Base-by-base conservation (phyloP, 225 moss, liverwort and hornwort species). In the Sphagnum contortum region DNA sequence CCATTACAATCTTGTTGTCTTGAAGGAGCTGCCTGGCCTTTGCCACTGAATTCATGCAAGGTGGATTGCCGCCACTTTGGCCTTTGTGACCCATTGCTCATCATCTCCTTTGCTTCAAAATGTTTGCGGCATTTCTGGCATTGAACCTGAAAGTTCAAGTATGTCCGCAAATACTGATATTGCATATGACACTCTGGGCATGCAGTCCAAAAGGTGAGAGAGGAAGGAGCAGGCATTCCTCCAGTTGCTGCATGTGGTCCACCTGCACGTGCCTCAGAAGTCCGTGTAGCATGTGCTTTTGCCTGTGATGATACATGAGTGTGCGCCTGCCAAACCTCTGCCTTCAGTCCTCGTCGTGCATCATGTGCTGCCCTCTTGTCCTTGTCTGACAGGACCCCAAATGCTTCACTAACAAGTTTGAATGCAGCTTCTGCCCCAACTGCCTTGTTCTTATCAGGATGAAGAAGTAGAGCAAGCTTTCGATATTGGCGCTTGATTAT, bases 381-480 rank as follows among this genome's bases (percentile, higher is more conserved):
- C 70, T 84, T 90, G 60, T 96, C 92, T n/a, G 92, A 87, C 56
- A 96, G 66, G 54, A 96, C 78, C 46, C 74, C 90, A 60, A 83
- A 92, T 5, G 96, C 96, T 65, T 96, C 92, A 48, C 92, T 84
- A 11, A 96, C 78, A 55, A 96, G 81, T 79, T 96, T 96, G 60
- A 96, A 96, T 12, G 96, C 96, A 10, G 92, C 87, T 68, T 92
- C 92, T 45, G 96, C 96, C 5, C 96, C 96, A 6, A 80, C 71
- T 3, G 90, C 70, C 75, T 90, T 90, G 62, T 96, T 96, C 50
- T 96, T 96, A n/a, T 96, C 96, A 1, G 96, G 96, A 74, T 96
- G 96, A 54, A 96, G 77, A n/a, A 85, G 65, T 3, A 92, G 69
- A 12, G 96, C 92, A 49, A 96, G 74, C 74, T 76, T 96, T 63